Percentiles rank a stretch among this genome's conserved stretches.
Evolutionary conservation across 208 protist species (phyloP).

Genomic region (Leptomonas seymouri): DNA sequence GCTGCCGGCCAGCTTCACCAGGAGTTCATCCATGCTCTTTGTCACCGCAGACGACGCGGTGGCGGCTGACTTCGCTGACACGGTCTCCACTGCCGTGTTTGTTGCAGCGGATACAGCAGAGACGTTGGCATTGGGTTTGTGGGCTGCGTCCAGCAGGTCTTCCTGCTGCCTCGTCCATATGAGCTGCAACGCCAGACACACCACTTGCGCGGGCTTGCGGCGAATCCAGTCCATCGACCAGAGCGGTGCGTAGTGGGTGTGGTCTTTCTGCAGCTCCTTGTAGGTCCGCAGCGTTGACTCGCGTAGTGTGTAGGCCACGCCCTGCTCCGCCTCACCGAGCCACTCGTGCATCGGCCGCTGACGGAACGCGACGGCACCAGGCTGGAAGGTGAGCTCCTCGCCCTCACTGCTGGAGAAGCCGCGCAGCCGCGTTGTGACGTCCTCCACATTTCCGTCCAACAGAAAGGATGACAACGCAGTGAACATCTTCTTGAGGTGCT

Average conservation of each 20-base stretch:
- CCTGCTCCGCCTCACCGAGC: conserved; percentile 89
- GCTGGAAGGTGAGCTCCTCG: conserved; percentile 88
- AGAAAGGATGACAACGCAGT: conserved; percentile 94
- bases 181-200: conserved; percentile 93
- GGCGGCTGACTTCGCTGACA: conserved; percentile 2
- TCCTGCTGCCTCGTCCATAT: conserved; percentile 93
- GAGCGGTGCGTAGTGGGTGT: conserved; percentile 25
- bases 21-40: conserved; percentile 79
- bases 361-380: conserved; percentile 51
- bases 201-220: conserved; percentile 91
- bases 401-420: conserved; percentile 94
- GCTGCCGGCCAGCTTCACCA: conserved; percentile 81
- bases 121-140: conserved; percentile 1
- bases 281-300: conserved; percentile 54
- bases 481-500: conserved; percentile 99
- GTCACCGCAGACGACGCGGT: conserved; percentile 31
- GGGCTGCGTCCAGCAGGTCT: conserved; percentile 34
- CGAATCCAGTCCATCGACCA: conserved; percentile 89
- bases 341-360: conserved; percentile 94
- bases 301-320: conserved; percentile 92
- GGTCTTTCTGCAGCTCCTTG: conserved; percentile 30
- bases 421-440: conserved; percentile 49
- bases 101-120: neutral
- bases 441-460: conserved; percentile 26
- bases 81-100: neutral